Base-by-base conservation (phyloP, 2,329 filamentous ascomycete species). In the Calonectria hongkongensis region DNA sequence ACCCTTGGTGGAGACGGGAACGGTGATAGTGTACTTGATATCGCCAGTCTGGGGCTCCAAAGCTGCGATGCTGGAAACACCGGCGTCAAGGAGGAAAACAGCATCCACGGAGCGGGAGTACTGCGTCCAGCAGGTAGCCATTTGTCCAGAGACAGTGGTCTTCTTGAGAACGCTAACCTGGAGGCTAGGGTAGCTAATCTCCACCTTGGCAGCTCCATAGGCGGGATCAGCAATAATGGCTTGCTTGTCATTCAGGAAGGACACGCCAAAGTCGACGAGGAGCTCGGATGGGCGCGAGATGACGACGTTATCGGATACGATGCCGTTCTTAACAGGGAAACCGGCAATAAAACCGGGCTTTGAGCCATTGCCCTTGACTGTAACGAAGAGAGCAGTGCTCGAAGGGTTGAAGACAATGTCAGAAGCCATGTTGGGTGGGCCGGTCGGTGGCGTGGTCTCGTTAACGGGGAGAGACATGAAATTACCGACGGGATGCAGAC, bases 361-460 rank as follows among this genome's bases (percentile, higher is more conserved):
- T 13, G n/a, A n/a, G 15, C 58, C 58, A 5, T 63, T 16, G 27
- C 58, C 58, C 41, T 63, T 63, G 39, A 63, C 58, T 1, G 58
- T 45, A 18, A 63, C 58, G 16, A 63, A 63, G 1, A 63, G 41
- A 18, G 58, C 58, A 13, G 58, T 63, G 58, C 16, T 63, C 41
- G 58, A 63, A 2, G 58, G 58, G 39, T 63, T 63, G 58, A 63
- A 63, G 4, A 63, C 41, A 47, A 63, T 63, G 41, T 63, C 58
- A 8, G 58, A 63, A 2, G 58, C 58, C 21, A 27, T 63, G 9
- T 63, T 63, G 4, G 58, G 58, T 4, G 58, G 58, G 27, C 58
- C 58, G 9, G 58, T 63, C 10, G 58, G 58, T 2, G 58, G 58
- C 15, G 58, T 63, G 25, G 58, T 63, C 58, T 63, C 58, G 15